These are phyloP conservation scores for Massarina eburnea DNA, from an alignment of 2,329 filamentous ascomycete genomes.

Conservation along the genomic window DNA sequence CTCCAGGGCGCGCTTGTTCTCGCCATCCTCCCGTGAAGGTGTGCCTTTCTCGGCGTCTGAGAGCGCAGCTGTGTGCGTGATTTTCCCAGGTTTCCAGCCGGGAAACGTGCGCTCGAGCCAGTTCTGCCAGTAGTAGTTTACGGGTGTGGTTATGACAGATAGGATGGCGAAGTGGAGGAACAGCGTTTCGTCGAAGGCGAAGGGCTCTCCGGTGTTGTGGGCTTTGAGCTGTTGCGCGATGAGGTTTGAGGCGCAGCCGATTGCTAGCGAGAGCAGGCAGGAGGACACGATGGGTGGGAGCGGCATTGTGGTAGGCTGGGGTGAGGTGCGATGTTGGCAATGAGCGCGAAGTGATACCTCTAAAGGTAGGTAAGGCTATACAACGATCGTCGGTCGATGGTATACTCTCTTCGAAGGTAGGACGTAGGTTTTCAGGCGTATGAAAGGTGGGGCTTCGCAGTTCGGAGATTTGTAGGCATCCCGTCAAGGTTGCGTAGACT, in stretches of 20 bases:
- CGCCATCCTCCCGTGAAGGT: slow-evolving; percentile 28
- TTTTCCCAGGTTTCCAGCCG: slow-evolving; percentile 46
- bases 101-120: slow-evolving; percentile 76
- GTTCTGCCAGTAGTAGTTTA: slow-evolving; percentile 85
- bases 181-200: slow-evolving; percentile 41
- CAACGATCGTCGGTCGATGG: not conserved
- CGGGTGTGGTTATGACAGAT: slow-evolving; percentile 70
- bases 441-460: not conserved
- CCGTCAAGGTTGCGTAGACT: too few relatives aligned
- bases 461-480: not conserved
- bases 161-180: slow-evolving; percentile 56
- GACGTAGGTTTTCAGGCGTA: not conserved
- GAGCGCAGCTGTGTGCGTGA: slow-evolving; percentile 13
- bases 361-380: not conserved
- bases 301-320: slow-evolving; percentile 18
- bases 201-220: slow-evolving; percentile 36
- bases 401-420: too few relatives aligned
- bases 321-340: not conserved
- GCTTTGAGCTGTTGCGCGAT: slow-evolving; percentile 42
- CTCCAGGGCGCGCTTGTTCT: slow-evolving; percentile 25
- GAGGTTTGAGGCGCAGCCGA: slow-evolving; percentile 42
- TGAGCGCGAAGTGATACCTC: not conserved
- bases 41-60: slow-evolving; percentile 34
- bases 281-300: slow-evolving; percentile 37
- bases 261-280: slow-evolving; percentile 37